Conservation (phyloP, 805 yeast genomes). For the Saccharomycopsis fibuligera region DNA sequence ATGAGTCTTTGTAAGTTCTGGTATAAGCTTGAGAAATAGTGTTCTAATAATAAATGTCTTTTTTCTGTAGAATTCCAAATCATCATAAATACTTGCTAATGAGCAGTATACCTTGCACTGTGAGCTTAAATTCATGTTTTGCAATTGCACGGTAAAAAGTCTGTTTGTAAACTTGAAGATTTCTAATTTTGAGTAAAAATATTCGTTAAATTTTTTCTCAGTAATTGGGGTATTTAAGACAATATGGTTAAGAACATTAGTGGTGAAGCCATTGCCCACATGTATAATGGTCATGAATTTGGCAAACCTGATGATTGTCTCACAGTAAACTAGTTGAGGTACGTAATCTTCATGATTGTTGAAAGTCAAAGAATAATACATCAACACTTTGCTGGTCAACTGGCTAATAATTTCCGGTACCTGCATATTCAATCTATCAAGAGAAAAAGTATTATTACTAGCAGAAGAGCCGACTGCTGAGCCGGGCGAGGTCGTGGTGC, state of each 20-base stretch:
- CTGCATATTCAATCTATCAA: conserved; percentile 20
- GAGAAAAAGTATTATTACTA: too few species aligned
- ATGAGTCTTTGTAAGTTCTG: conserved; percentile 29
- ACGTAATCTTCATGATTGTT: conserved; percentile 63
- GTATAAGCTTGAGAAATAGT: conserved; percentile 47
- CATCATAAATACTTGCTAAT: conserved; percentile 57
- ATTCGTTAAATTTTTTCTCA: conserved; percentile 13
- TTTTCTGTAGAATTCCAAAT: conserved; percentile 58
- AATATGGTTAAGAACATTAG: conserved; percentile 36
- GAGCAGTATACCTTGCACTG: conserved; percentile 61
- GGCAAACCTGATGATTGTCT: conserved; percentile 56
- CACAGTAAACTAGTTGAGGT: conserved; percentile 76
- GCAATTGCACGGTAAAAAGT: conserved; percentile 39
- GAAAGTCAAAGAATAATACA: conserved; percentile 45
- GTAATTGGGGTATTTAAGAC: conserved; percentile 34
- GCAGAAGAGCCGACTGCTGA: neutral
- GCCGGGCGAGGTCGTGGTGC: conserved; percentile 1
- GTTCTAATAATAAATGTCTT: conserved; percentile 62
- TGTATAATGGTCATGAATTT: conserved; percentile 51
- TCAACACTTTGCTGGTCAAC: conserved; percentile 34
- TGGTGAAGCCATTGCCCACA: conserved; percentile 42
- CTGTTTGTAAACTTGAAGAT: conserved; percentile 45
- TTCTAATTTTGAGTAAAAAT: conserved; percentile 32
- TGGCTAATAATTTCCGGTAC: conserved; percentile 33
- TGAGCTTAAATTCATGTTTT: conserved; percentile 39